Base-by-base conservation (phyloP, 75 land plant species). In the Isoetes taiwanensis region DNA sequence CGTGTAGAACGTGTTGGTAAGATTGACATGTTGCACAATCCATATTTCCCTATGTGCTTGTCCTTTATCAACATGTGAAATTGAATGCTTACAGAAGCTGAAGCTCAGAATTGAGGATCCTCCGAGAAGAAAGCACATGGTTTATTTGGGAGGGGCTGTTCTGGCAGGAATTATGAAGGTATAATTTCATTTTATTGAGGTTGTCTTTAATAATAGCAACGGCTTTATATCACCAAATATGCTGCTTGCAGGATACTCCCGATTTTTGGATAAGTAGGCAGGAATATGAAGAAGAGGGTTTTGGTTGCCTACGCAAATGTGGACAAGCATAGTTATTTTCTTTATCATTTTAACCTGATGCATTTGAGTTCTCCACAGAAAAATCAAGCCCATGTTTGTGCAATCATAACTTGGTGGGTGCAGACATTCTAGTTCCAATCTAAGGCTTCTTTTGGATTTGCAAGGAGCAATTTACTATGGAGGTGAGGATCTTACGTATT, bases 81-180 rank as follows among this genome's bases (percentile, higher is more conserved):
- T 38, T 62, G 26, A 37, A 1, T 32, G 21, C 9, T 31, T 26
- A 28, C 69, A 94, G 96, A 94, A 94, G 65, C 59, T 94, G 35
- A 71, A 82, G 54, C 58, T 94, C 55, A 69, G 86, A 48, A 94
- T 94, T 57, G 99, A 88, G 61, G 99, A 93, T 67, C 99, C 96
- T 30, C 99, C 99, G 41, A 37, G 96, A 52, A 71, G 99, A 54
- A 94, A 94, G 74, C 99, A 94, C 43, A 84, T 94, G 99, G 99
- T 94, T 25, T 94, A 88, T 55, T 79, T 93, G 35, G 98, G 98
- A 41, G 98, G 98, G 24, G 96, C 99, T 56, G 99, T 94, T 43
- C 89, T 94, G 64, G 99, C 99, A 37, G 96, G 96, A 32, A 84
- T 94, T 26, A 94, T 88, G 84, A 94, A 88, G 99, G 99, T 88